Evolutionary conservation across 2,329 filamentous ascomycete genomes (phyloP).

Genomic region (Penicillium sp.): DNA sequence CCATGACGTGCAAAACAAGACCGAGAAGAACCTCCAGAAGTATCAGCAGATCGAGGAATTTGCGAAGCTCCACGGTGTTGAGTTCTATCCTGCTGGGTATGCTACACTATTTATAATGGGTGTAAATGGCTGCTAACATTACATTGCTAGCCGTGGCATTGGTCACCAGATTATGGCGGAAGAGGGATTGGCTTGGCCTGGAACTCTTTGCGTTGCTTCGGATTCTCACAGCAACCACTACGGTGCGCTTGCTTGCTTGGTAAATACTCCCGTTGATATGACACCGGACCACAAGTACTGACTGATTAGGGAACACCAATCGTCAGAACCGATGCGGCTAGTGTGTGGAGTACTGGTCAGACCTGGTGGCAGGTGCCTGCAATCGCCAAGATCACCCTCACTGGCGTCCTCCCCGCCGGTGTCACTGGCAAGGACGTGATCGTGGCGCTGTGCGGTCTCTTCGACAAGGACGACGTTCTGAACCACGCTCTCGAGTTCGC

Average conservation of each 20-base stretch:
- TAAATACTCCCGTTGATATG: not conserved
- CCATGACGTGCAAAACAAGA: constrained; percentile 87
- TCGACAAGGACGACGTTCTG: constrained; percentile 85
- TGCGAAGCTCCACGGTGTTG: constrained; percentile 75
- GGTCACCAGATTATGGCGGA: constrained; percentile 82
- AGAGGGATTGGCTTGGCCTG: constrained; percentile 83
- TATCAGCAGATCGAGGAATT: constrained; percentile 83
- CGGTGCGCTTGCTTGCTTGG: constrained; percentile 74
- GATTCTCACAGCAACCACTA: constrained; percentile 79
- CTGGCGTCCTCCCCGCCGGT: constrained; percentile 74
- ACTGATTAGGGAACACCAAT: constrained; percentile 70
- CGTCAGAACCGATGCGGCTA: constrained; percentile 85
- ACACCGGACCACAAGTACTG: not conserved
- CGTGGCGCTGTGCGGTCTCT: constrained; percentile 82
- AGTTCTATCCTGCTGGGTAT: constrained; percentile 72
- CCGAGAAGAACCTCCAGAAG: constrained; percentile 78
- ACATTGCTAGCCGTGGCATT: constrained; percentile 66
- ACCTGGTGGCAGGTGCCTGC: constrained; percentile 93
- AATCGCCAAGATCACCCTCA: constrained; percentile 79
- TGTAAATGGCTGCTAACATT: not conserved
- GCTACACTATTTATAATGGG: not conserved
- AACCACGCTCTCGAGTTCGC: constrained; percentile 92
- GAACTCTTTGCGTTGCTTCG: constrained; percentile 79
- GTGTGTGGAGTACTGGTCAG: constrained; percentile 79
- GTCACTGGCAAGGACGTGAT: constrained; percentile 96